Percentiles rank a stretch among this genome's conserved stretches.
These are phyloP conservation scores for Neurospora sp. DNA, from an alignment of 495 filamentous ascomycete genomes.

Conservation along the genomic window DNA sequence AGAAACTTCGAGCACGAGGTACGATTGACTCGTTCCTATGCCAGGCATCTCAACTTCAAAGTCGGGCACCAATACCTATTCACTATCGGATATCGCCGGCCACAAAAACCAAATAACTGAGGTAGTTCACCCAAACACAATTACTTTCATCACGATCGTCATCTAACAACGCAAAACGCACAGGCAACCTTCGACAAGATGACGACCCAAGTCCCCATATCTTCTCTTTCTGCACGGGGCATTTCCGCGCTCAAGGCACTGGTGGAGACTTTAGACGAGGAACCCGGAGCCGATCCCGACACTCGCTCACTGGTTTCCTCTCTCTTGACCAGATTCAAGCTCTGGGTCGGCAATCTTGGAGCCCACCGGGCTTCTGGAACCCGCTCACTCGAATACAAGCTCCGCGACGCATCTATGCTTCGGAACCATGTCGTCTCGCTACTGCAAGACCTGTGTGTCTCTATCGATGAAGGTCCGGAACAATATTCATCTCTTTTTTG, in stretches of 20 bases:
- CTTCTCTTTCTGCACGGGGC: background rate
- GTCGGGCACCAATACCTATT: background rate
- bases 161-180: background rate
- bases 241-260: background rate
- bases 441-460: constrained; percentile 1
- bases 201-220: background rate
- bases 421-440: constrained; percentile 2
- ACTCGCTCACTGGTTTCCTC: background rate
- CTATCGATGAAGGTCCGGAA: constrained; percentile 4
- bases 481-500: background rate
- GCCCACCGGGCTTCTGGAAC: constrained; percentile 4
- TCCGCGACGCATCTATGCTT: constrained; percentile 10
- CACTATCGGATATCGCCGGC: background rate
- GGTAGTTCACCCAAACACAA: background rate
- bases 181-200: background rate
- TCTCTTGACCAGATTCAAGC: constrained; percentile 3
- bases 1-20: background rate
- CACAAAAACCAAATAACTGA: background rate
- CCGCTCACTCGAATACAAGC: constrained; percentile 3
- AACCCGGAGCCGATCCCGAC: background rate
- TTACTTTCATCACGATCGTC: background rate
- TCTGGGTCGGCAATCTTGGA: constrained; percentile 2
- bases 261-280: background rate
- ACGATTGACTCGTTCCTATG: background rate
- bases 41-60: background rate